These are phyloP conservation scores for Ambrosiella beaveri DNA, from an alignment of 2,329 filamentous ascomycete genomes.

Conservation along the genomic window DNA sequence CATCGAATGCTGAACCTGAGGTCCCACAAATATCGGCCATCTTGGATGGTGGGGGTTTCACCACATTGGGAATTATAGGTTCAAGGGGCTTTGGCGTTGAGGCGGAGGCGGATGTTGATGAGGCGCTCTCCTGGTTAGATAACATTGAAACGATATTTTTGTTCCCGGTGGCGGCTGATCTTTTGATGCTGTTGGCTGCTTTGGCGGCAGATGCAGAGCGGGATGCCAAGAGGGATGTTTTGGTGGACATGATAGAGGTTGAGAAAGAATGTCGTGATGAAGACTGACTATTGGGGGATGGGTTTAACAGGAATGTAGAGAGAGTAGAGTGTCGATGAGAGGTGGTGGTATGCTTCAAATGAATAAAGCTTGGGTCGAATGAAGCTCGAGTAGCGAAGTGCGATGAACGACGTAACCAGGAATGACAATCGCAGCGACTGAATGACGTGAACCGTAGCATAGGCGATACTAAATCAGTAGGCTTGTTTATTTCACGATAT, in stretches of 20 bases:
- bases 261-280: not conserved
- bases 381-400: not conserved
- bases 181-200: not conserved
- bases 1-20: constrained; percentile 2
- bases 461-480: not conserved
- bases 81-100: not conserved
- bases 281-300: not conserved
- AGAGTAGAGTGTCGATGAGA: not conserved
- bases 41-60: constrained; percentile 6
- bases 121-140: not conserved
- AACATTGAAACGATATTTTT: not conserved
- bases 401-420: not conserved
- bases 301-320: not conserved
- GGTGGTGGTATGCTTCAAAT: not conserved
- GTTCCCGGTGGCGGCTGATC: not conserved
- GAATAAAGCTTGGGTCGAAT: not conserved
- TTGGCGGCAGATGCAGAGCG: constrained; percentile 4
- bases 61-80: not conserved
- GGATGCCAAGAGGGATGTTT: not conserved
- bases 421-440: not conserved
- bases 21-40: constrained; percentile 6
- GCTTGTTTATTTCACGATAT: not conserved
- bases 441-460: not conserved
- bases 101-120: not conserved
- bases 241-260: not conserved